A percentile compares a stretch with the other conserved stretches of the same genome.
Evolutionary conservation across 768 basidiomycete species (phyloP).

Genomic region (Mycena belliarum): DNA sequence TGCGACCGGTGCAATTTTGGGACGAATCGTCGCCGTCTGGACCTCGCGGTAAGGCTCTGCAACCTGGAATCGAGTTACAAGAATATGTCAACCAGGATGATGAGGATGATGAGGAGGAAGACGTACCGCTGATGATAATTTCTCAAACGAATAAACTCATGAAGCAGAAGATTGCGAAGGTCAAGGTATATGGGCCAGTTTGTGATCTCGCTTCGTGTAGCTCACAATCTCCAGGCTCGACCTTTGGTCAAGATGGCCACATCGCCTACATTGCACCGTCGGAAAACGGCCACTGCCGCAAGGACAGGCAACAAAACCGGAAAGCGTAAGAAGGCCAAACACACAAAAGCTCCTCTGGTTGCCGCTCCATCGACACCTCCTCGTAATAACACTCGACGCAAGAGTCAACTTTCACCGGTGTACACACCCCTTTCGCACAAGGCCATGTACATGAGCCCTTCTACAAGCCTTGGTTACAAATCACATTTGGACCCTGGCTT

Average conservation of each 20-base stretch:
- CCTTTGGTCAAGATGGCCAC: constrained; percentile 6
- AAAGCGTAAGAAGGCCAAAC: constrained; percentile 17
- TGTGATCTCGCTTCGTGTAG: neutral
- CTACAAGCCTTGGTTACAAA: constrained; percentile 64
- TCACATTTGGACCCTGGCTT: constrained; percentile 61
- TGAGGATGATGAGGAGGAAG: constrained; percentile 31
- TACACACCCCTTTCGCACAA: constrained; percentile 71
- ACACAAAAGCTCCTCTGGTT: neutral
- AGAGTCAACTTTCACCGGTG: constrained; percentile 52
- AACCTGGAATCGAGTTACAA: constrained; percentile 42
- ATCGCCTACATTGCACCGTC: constrained; percentile 19
- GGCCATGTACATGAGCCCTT: constrained; percentile 71
- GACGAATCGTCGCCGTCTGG: constrained; percentile 34
- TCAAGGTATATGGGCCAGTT: constrained; percentile 20
- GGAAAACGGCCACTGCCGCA: constrained; percentile 20
- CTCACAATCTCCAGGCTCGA: constrained; percentile 7
- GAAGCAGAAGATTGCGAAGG: constrained; percentile 16
- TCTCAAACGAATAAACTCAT: constrained; percentile 15
- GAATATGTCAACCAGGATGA: constrained; percentile 28
- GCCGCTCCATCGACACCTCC: constrained; percentile 41
- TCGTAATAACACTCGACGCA: constrained; percentile 25
- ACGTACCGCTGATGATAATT: constrained; percentile 26
- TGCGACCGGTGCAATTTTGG: constrained; percentile 48
- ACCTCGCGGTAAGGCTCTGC: constrained; percentile 28
- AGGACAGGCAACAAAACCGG: constrained; percentile 4